Base-by-base conservation (phyloP, 2,329 filamentous ascomycete genomes). In the Periconia macrospinosa region DNA sequence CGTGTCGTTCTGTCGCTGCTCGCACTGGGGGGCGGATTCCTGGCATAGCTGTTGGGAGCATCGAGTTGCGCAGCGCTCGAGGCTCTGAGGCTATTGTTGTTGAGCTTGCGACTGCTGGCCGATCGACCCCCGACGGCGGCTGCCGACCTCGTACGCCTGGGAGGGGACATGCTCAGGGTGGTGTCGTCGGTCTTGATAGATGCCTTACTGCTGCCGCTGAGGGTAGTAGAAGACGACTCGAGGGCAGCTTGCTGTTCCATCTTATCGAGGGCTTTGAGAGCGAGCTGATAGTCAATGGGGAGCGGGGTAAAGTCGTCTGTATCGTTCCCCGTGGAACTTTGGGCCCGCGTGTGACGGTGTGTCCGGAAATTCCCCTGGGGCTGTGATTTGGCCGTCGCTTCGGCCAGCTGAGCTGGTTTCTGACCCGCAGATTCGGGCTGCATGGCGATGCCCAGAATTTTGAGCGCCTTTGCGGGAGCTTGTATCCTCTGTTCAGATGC, bases 401-500 rank as follows among this genome's bases (percentile, higher is more conserved):
- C 56, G 45, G 56, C 54, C 52, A 43, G 47, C 27, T 54, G 58
- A 42, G 61, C 58, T 17, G 52, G 54, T 19, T 55, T 59, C 49
- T 55, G 65, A 19, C 67, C 67, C 14, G 57, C 53, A 15, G 62
- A 55, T 19, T 57, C 55, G 13, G 61, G 49, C 41, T 58, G 54
- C 52, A 61, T 51, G 11, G 66, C 59, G 37, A 77, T 69, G 17
- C 76, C 75, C 45, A 78, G 65, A 17, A 77, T 66, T 56, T 68
- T 75, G 63, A 76, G 75, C 23, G 76, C 74, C 56, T 78, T 78
- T 13, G 66, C 64, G 50, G 67, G 63, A 47, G 72, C 67, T 48
- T 62, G 65, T 41, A 52, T 54, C 46, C 63, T 63, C 37, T 47
- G 62, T 57, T 71, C 69, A 9, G 63, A 68, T 60, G 62, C 44